phyloP scores from a whole-genome alignment of 148 eudicot species.

The Rhododendron ferrugineum region DNA sequence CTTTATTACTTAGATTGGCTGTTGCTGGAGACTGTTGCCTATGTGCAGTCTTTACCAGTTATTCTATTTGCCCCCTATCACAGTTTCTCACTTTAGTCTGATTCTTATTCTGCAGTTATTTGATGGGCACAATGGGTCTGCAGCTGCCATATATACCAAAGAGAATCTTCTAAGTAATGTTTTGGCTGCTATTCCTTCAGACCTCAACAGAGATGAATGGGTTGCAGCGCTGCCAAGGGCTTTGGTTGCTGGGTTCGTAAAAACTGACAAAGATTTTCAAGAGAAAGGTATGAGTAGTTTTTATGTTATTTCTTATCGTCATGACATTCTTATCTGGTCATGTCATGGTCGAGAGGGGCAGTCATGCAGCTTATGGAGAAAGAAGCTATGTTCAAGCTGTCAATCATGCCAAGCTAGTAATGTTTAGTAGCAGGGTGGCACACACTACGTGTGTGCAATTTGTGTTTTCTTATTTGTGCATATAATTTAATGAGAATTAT shows the following conservation, averaged over 20 bases:
- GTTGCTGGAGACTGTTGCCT: not conserved
- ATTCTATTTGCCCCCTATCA: not conserved
- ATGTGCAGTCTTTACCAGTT: not conserved
- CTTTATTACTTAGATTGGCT: not conserved
- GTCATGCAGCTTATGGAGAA: not conserved
- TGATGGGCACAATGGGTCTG: slow-evolving; percentile 96
- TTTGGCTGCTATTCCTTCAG: slow-evolving; percentile 69
- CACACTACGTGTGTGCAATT: not conserved
- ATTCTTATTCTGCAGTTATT: slow-evolving; percentile 52
- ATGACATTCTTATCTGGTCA: not conserved
- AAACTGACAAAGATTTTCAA: slow-evolving; percentile 90
- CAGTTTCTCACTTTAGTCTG: not conserved
- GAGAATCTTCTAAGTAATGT: slow-evolving; percentile 78
- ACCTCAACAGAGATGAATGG: slow-evolving; percentile 90
- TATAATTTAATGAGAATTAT: not conserved
- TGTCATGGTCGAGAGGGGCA: not conserved
- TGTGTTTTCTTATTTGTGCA: not conserved
- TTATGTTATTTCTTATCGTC: not conserved
- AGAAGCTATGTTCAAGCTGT: not conserved
- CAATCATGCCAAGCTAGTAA: not conserved
- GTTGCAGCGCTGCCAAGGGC: slow-evolving; percentile 82
- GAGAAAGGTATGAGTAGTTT: slow-evolving; percentile 44
- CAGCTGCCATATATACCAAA: slow-evolving; percentile 83
- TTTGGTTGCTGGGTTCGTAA: slow-evolving; percentile 92
- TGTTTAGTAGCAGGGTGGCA: not conserved